Percentiles rank a stretch among this genome's conserved stretches.
phyloP scores from a whole-genome alignment of 192 early-diverging fungal species.

The Coemansia sp. region DNA sequence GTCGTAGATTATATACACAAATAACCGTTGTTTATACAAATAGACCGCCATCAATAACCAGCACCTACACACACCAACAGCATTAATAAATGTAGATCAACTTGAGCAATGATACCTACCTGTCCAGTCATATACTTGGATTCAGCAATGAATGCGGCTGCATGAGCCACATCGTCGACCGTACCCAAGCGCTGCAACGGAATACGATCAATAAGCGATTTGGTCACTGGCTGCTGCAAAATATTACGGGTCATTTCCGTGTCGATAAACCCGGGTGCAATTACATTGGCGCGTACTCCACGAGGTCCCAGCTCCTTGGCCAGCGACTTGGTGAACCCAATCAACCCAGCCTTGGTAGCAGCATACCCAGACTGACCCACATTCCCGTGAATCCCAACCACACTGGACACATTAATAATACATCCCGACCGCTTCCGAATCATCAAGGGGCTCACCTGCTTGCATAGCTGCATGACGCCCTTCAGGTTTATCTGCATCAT shows the following conservation, averaged over 20 bases:
- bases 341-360: constrained; percentile 81
- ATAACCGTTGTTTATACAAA: constrained; percentile 13
- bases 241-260: constrained; percentile 53
- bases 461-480: constrained; percentile 62
- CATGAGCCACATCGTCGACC: constrained; percentile 39
- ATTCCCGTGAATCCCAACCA: constrained; percentile 60
- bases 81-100: not conserved
- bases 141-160: constrained; percentile 31
- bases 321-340: constrained; percentile 81
- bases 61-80: constrained; percentile 10
- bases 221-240: constrained; percentile 8
- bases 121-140: constrained; percentile 41
- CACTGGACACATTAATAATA: constrained; percentile 85
- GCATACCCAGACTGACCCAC: constrained; percentile 63
- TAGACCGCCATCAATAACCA: constrained; percentile 47
- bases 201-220: constrained; percentile 20
- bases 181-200: constrained; percentile 21
- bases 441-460: constrained; percentile 37
- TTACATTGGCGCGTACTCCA: constrained; percentile 72
- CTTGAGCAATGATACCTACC: constrained; percentile 7
- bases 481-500: constrained; percentile 68
- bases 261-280: constrained; percentile 85
- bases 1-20: constrained; percentile 5
- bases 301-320: constrained; percentile 75
- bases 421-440: constrained; percentile 41